Conservation (phyloP, 2,329 filamentous ascomycete species). For the Apiospora koreana region DNA sequence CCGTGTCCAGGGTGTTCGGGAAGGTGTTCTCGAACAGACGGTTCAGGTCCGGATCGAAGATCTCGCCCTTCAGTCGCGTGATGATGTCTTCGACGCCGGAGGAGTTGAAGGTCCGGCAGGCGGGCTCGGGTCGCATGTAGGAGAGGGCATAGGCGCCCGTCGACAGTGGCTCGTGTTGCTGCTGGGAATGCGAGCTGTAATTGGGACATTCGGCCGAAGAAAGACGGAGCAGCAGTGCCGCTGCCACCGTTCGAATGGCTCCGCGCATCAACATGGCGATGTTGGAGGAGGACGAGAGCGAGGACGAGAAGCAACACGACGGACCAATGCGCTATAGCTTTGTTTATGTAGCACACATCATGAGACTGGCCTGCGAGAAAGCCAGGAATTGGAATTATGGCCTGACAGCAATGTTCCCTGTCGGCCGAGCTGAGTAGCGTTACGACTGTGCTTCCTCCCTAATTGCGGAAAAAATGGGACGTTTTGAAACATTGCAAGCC, state of each 20-base stretch:
- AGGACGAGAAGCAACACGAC: neutral
- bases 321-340: neutral
- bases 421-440: neutral
- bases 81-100: conserved; percentile 77
- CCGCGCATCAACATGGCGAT: neutral
- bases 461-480: neutral
- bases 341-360: neutral
- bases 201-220: conserved; percentile 54
- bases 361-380: neutral
- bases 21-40: conserved; percentile 72
- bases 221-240: neutral
- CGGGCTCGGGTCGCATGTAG: conserved; percentile 73
- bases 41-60: conserved; percentile 76
- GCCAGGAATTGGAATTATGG: neutral
- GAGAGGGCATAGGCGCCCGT: conserved; percentile 75
- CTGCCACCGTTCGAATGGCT: neutral
- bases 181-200: conserved; percentile 61
- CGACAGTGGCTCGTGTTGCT: conserved; percentile 70
- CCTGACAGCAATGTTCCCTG: too few species aligned
- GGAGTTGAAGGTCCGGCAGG: conserved; percentile 81
- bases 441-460: neutral
- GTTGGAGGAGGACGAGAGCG: neutral
- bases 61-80: conserved; percentile 63
- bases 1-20: conserved; percentile 75
- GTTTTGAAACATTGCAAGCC: neutral